These are phyloP conservation scores for Coemansia sp. DNA, from an alignment of 192 early-diverging fungal species.

Conservation along the genomic window DNA sequence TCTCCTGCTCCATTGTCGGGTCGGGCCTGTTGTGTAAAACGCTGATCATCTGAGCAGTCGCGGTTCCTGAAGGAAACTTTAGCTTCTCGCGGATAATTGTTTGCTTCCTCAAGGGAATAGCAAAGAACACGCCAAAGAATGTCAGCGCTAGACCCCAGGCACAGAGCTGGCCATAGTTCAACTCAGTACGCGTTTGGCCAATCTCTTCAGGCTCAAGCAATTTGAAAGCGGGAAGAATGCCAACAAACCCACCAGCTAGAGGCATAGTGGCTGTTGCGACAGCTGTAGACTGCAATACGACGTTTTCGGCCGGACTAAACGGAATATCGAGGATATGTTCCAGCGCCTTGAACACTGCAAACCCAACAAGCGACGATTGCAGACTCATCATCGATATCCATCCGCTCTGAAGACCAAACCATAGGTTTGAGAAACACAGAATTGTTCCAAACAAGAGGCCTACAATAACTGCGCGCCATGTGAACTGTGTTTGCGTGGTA, in stretches of 20 bases:
- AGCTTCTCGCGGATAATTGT: conserved; percentile 81
- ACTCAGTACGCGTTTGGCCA: conserved; percentile 50
- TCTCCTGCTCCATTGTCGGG: conserved; percentile 37
- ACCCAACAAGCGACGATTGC: conserved; percentile 70
- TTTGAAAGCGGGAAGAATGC: conserved; percentile 78
- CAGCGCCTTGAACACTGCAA: conserved; percentile 71
- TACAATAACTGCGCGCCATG: conserved; percentile 54
- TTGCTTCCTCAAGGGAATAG: conserved; percentile 71
- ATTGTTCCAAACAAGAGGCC: conserved; percentile 67
- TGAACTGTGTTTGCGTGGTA: conserved; percentile 40
- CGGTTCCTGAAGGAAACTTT: conserved; percentile 81
- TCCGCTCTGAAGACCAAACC: conserved; percentile 81
- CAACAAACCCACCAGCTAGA: conserved; percentile 74
- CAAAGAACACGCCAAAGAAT: conserved; percentile 92
- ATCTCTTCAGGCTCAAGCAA: conserved; percentile 61
- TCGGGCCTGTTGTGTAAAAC: conserved; percentile 64
- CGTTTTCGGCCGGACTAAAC: conserved; percentile 82
- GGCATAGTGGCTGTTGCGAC: conserved; percentile 87
- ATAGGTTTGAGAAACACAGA: conserved; percentile 84
- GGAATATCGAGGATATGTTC: conserved; percentile 45
- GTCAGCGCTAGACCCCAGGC: conserved; percentile 75
- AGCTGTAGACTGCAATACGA: conserved; percentile 77
- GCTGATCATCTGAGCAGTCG: conserved; percentile 81
- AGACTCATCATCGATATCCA: conserved; percentile 81
- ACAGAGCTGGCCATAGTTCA: conserved; percentile 58